Conservation (phyloP, 768 basidiomycete species). For the Termitomyces eurrhizus region DNA sequence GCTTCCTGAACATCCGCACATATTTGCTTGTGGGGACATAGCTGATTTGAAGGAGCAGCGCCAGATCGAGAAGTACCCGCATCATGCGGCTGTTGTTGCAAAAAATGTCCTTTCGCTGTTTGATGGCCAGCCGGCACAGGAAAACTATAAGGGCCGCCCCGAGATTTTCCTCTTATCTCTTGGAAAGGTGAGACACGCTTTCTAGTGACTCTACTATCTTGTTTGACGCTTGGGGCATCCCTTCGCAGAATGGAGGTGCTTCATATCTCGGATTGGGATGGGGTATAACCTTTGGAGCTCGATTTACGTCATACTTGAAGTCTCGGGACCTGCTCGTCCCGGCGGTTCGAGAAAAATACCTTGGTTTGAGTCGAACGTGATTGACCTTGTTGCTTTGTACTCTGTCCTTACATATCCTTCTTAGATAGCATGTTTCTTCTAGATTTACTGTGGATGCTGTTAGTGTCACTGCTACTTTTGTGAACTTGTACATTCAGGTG, state of each 20-base stretch:
- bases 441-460: no score
- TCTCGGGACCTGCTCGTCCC: slow-evolving; percentile 29
- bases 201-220: neutral
- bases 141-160: slow-evolving; percentile 41
- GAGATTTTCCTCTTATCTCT: slow-evolving; percentile 56
- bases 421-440: no score
- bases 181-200: slow-evolving; percentile 42
- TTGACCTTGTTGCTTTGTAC: neutral
- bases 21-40: slow-evolving; percentile 67
- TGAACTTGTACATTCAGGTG: no score
- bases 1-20: slow-evolving; percentile 41
- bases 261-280: slow-evolving; percentile 41
- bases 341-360: slow-evolving; percentile 11
- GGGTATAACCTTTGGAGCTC: slow-evolving; percentile 45
- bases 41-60: slow-evolving; percentile 65
- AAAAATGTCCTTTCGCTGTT: slow-evolving; percentile 48
- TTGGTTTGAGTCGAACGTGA: slow-evolving; percentile 8
- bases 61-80: slow-evolving; percentile 39
- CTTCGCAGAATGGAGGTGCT: slow-evolving; percentile 36
- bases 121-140: slow-evolving; percentile 26
- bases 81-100: slow-evolving; percentile 43
- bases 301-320: slow-evolving; percentile 38
- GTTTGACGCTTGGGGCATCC: slow-evolving; percentile 6
- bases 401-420: neutral
- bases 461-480: no score